Evolutionary conservation across 495 filamentous ascomycete species (phyloP), one percentile per base, ranked within the genome.

Genomic region (Patellaria atrata): DNA sequence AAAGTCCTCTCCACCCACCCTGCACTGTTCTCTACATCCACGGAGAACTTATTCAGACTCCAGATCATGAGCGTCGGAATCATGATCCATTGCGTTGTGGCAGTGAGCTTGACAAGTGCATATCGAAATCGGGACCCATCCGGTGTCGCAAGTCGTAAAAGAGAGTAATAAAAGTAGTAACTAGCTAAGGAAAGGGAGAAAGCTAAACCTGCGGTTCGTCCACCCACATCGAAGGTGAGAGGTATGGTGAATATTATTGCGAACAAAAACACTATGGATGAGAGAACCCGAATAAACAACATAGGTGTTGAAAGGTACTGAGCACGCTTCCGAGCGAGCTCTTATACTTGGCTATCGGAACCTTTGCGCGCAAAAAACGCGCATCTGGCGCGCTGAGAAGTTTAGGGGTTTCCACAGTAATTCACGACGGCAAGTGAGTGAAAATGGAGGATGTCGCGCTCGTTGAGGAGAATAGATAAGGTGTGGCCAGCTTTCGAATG

Each of bases 181-280:
- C 64, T 60, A 22, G 85, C 78, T 13, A 97, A 69, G 9, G 82
- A 72, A 25, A 94, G 69, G 44, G 83, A 92, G 59, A 82, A 94
- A 47, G 82, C 84, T 46, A 97, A 70, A 44, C 89, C 89, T 55
- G 83, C 86, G 42, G 84, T 82, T 54, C 84, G 75, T 32, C 89
- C 89, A 53, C 89, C 89, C 50, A 97, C 85, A 65, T 97, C 89
- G 59, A 94, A 97, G 43, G 89, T 78, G 36, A 97, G 72, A 38
- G 89, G 89, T 56, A 96, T 82, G 33, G 82, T 89, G 48, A 94
- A 73, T 52, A 97, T 74, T 54, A 87, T 83, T 56, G 78, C 75
- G 56, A 78, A 64, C 44, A 97, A 71, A 61, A 92, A 94, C 58
- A 80, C 56, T 53, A 74, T 67, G 57, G 55, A 48, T 10, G 55